Percentiles rank a stretch among this genome's conserved stretches.
phyloP scores from a whole-genome alignment of 1,284 basidiomycete genomes.

The Somion occarium region DNA sequence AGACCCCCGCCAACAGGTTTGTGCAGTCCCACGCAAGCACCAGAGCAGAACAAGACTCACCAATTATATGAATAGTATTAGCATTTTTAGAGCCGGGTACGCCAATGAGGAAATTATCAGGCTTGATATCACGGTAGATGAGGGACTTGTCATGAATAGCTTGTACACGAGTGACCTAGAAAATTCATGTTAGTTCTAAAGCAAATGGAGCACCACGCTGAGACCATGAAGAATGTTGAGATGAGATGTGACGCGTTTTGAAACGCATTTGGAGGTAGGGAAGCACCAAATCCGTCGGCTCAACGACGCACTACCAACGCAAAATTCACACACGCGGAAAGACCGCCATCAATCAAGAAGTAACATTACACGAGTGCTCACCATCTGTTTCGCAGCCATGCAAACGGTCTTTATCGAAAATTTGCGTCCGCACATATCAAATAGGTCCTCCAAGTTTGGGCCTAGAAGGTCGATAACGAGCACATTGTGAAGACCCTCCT shows the following conservation, averaged over 20 bases:
- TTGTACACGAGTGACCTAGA: constrained; percentile 92
- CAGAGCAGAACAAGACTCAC: constrained; percentile 34
- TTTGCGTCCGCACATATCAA: constrained; percentile 98
- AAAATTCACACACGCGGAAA: too few relatives aligned
- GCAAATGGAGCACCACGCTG: too few relatives aligned
- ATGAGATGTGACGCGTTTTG: too few relatives aligned
- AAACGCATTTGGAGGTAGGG: too few relatives aligned
- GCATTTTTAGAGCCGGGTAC: constrained; percentile 90
- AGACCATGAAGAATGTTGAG: too few relatives aligned
- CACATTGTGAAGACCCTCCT: constrained; percentile 96
- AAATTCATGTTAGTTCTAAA: too few relatives aligned
- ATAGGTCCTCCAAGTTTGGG: constrained; percentile 94
- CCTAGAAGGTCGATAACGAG: constrained; percentile 96
- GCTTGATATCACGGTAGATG: constrained; percentile 99
- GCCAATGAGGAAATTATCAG: constrained; percentile 98
- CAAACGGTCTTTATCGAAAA: constrained; percentile 97
- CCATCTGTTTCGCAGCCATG: constrained; percentile 99
- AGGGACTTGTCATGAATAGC: constrained; percentile 98
- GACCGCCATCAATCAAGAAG: background rate
- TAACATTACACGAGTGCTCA: constrained; percentile 33
- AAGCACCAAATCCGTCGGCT: too few relatives aligned
- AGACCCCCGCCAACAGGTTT: background rate
- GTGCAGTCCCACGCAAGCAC: background rate
- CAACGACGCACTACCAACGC: too few relatives aligned
- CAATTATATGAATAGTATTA: constrained; percentile 90